phyloP scores from a whole-genome alignment of 2,329 filamentous ascomycete genomes.

The Alternaria panax region DNA sequence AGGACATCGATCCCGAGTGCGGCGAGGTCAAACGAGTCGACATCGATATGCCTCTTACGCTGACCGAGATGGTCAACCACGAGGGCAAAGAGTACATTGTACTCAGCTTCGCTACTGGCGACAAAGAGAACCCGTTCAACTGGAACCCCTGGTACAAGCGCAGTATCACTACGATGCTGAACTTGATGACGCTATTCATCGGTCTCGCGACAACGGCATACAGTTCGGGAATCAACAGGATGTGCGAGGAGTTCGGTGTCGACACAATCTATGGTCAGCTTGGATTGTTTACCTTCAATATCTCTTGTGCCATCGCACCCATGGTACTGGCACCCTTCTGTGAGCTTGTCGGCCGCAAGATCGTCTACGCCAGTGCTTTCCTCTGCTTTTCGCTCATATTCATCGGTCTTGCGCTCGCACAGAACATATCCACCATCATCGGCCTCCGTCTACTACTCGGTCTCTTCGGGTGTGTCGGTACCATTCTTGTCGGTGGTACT shows the following conservation, averaged over 20 bases:
- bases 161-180: constrained; percentile 37
- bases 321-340: constrained; percentile 39
- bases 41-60: constrained; percentile 38
- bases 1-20: constrained; percentile 35
- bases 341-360: constrained; percentile 36
- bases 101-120: constrained; percentile 35
- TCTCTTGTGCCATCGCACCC: constrained; percentile 36
- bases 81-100: constrained; percentile 37
- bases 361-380: constrained; percentile 35
- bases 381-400: constrained; percentile 38
- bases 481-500: constrained; percentile 37
- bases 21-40: constrained; percentile 35
- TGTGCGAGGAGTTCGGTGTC: constrained; percentile 37
- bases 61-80: constrained; percentile 37
- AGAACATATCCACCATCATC: constrained; percentile 35
- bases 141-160: constrained; percentile 42
- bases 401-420: constrained; percentile 36
- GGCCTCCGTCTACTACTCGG: constrained; percentile 37
- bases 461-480: constrained; percentile 39
- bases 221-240: constrained; percentile 36
- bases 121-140: constrained; percentile 38
- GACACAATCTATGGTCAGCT: constrained; percentile 33
- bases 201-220: constrained; percentile 38
- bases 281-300: constrained; percentile 39
- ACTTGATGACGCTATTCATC: constrained; percentile 39